Percentiles rank a stretch among this genome's conserved stretches.
Evolutionary conservation across 2,329 filamentous ascomycete genomes (phyloP).

Genomic region (Sporothrix pallida): DNA sequence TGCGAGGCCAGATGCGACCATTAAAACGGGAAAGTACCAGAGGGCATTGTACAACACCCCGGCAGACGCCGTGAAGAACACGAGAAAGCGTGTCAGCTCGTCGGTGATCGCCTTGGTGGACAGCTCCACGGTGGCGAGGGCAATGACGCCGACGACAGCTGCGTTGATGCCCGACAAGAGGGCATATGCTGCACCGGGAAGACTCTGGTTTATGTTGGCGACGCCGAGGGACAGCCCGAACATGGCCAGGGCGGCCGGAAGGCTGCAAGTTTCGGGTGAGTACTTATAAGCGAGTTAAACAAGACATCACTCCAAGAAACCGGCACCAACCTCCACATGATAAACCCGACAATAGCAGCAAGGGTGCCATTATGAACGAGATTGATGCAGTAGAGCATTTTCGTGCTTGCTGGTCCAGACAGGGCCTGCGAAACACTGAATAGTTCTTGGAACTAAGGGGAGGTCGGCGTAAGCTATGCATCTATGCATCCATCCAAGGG

Average conservation of each 20-base stretch:
- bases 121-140: slow-evolving; percentile 70
- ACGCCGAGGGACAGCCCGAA: slow-evolving; percentile 70
- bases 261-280: slow-evolving; percentile 31
- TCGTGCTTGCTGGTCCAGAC: neutral
- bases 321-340: neutral
- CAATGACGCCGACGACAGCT: slow-evolving; percentile 73
- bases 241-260: slow-evolving; percentile 75
- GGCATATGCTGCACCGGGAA: slow-evolving; percentile 69
- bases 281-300: neutral
- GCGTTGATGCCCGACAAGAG: slow-evolving; percentile 74
- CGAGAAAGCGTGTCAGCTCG: slow-evolving; percentile 64
- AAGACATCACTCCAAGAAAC: neutral
- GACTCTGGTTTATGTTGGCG: slow-evolving; percentile 60
- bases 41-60: slow-evolving; percentile 73
- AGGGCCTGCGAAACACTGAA: neutral
- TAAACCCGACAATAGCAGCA: neutral
- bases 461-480: neutral
- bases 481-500: neutral
- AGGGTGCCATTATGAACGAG: neutral
- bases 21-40: slow-evolving; percentile 44
- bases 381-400: neutral
- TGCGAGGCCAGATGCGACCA: neutral
- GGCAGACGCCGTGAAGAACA: slow-evolving; percentile 67
- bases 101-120: slow-evolving; percentile 72
- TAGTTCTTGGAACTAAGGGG: neutral